Evolutionary conservation across 768 basidiomycete genomes (phyloP).

Genomic region (Trametopsis cervina): DNA sequence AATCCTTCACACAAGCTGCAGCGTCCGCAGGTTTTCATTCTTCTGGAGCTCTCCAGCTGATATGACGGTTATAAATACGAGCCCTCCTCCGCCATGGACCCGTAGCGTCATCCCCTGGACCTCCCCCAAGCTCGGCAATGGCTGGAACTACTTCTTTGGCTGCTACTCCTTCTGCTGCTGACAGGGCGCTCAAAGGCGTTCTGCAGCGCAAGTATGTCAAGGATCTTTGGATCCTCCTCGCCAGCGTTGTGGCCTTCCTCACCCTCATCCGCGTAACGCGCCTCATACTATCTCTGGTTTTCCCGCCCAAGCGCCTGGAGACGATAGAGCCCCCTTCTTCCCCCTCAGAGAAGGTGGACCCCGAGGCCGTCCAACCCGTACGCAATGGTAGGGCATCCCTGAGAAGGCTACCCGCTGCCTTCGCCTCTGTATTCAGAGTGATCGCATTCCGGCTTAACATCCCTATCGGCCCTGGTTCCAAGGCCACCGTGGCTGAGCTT

Average conservation of each 20-base stretch:
- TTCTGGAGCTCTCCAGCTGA: background rate
- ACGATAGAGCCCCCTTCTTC: too few species aligned
- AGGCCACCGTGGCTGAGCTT: slow-evolving; percentile 36
- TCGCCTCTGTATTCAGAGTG: slow-evolving; percentile 39
- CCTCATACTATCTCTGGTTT: slow-evolving; percentile 8
- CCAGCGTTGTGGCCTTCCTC: slow-evolving; percentile 30
- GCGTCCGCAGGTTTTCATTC: background rate
- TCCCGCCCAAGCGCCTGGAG: background rate
- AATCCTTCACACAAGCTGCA: background rate
- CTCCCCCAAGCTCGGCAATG: slow-evolving; percentile 1
- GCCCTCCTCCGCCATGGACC: background rate
- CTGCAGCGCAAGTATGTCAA: slow-evolving; percentile 31
- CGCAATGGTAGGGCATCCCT: slow-evolving; percentile 18
- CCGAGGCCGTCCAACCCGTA: slow-evolving; percentile 11
- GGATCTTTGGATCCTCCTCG: slow-evolving; percentile 35
- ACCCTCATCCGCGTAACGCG: slow-evolving; percentile 23
- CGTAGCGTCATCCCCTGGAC: background rate
- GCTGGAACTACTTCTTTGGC: slow-evolving; percentile 1
- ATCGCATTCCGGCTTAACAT: slow-evolving; percentile 43
- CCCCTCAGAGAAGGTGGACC: slow-evolving; percentile 9
- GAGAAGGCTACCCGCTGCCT: slow-evolving; percentile 30
- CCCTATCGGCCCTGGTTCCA: slow-evolving; percentile 32
- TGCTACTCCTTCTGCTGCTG: slow-evolving; percentile 25
- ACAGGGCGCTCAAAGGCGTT: slow-evolving; percentile 27
- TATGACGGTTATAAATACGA: slow-evolving; percentile 2